Percentiles rank a stretch among this genome's conserved stretches.
Evolutionary conservation across 257 asterid genomes (phyloP).

Genomic region (Parsonsia alboflavescens): DNA sequence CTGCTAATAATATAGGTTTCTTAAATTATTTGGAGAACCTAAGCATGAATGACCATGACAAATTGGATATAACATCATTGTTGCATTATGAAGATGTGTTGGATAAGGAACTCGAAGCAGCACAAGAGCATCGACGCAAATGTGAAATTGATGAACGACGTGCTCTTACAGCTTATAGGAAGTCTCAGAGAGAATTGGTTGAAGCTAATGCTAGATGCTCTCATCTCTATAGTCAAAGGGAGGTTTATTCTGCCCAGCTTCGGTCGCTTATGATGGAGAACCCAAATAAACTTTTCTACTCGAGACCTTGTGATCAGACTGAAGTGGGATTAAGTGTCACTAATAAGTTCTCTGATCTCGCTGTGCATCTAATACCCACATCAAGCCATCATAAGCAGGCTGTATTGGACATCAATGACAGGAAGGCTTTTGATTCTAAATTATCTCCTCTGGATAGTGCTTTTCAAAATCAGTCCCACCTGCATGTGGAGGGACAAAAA

Average conservation of each 20-base stretch:
- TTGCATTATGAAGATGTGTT: conserved; percentile 38
- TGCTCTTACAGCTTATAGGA: conserved; percentile 40
- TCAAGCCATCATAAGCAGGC: conserved; percentile 22
- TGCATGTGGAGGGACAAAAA: conserved; percentile 14
- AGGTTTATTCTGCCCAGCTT: conserved; percentile 41
- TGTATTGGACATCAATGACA: conserved; percentile 23
- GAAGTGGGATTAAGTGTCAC: conserved; percentile 24
- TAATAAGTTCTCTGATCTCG: conserved; percentile 21
- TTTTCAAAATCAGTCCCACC: conserved; percentile 18
- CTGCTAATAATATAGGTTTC: conserved; percentile 14
- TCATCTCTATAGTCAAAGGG: conserved; percentile 39
- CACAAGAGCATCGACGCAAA: conserved; percentile 41
- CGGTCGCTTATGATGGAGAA: conserved; percentile 44
- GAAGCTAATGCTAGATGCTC: conserved; percentile 50
- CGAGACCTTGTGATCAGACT: conserved; percentile 13
- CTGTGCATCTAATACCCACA: conserved; percentile 22
- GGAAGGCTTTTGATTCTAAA: conserved; percentile 15
- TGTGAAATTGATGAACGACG: conserved; percentile 45
- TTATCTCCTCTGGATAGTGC: conserved; percentile 20
- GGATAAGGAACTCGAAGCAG: conserved; percentile 48
- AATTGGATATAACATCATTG: conserved; percentile 26
- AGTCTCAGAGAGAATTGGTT: conserved; percentile 42
- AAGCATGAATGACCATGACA: conserved; percentile 21
- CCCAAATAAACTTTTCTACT: conserved; percentile 30
- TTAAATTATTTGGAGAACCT: conserved; percentile 24